Conservation (phyloP, 768 basidiomycete genomes). For the Amanita pallidorosea region DNA sequence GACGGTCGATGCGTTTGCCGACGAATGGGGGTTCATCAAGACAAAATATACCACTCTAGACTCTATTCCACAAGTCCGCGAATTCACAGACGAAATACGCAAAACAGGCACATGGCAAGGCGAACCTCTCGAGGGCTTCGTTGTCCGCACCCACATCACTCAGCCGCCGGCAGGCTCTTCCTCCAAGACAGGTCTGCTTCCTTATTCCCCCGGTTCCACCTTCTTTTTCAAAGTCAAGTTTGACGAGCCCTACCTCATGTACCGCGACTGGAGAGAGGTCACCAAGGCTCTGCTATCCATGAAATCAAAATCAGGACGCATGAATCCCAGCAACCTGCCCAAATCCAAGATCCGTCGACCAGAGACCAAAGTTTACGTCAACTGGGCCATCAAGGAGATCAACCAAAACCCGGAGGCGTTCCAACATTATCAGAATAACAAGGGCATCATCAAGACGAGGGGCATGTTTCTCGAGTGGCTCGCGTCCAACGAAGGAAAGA, state of each 20-base stretch:
- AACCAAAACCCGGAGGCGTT: constrained; percentile 48
- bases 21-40: constrained; percentile 84
- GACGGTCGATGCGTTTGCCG: constrained; percentile 69
- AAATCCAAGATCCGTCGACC: constrained; percentile 60
- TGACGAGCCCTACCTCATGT: constrained; percentile 98
- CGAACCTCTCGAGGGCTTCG: constrained; percentile 86
- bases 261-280: constrained; percentile 93
- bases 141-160: constrained; percentile 68
- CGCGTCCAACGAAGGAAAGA: constrained; percentile 33
- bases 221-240: constrained; percentile 99
- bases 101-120: constrained; percentile 71
- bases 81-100: constrained; percentile 61
- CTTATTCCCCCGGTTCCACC: constrained; percentile 69
- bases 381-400: constrained; percentile 80
- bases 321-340: constrained; percentile 29
- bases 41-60: constrained; percentile 52
- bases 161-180: constrained; percentile 22
- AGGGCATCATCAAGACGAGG: constrained; percentile 78
- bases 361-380: constrained; percentile 71
- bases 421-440: constrained; percentile 49
- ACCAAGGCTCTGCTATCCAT: constrained; percentile 63
- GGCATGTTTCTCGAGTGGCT: constrained; percentile 71
- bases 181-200: constrained; percentile 29
- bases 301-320: constrained; percentile 17
- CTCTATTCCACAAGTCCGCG: constrained; percentile 54